These are phyloP conservation scores for Yarrowia sp. DNA, from an alignment of 805 yeast genomes.

Conservation along the genomic window DNA sequence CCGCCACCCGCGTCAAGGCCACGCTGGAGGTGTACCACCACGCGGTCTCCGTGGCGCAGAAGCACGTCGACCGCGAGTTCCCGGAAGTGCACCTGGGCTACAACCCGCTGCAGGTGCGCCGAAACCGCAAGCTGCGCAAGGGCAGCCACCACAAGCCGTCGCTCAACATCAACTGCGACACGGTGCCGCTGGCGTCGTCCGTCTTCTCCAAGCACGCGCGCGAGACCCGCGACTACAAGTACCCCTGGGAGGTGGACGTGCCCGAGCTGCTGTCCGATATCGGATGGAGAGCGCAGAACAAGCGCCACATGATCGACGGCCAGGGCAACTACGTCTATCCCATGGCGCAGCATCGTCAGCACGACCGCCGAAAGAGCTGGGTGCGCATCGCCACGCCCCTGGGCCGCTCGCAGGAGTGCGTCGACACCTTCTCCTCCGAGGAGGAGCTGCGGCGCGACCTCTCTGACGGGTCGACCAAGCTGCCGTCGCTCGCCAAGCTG, in stretches of 20 bases:
- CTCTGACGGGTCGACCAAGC: conserved; percentile 2
- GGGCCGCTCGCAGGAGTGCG: conserved; percentile 16
- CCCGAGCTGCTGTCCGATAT: conserved; percentile 34
- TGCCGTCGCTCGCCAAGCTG: background rate
- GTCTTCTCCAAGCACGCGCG: conserved; percentile 13
- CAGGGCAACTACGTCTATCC: conserved; percentile 30
- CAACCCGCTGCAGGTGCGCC: conserved; percentile 78
- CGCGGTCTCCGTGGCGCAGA: conserved; percentile 31
- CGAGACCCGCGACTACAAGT: conserved; percentile 9
- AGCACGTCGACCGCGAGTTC: conserved; percentile 18
- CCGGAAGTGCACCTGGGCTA: conserved; percentile 48
- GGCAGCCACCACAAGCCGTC: conserved; percentile 14
- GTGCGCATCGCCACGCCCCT: conserved; percentile 8
- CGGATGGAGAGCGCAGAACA: conserved; percentile 31
- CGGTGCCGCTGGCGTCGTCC: conserved; percentile 2
- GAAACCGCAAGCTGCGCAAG: conserved; percentile 53
- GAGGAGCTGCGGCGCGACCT: conserved; percentile 11
- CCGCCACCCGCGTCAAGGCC: conserved; percentile 36
- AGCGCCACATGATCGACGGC: conserved; percentile 29
- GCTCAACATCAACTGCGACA: conserved; percentile 24
- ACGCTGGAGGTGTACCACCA: conserved; percentile 37
- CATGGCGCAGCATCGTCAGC: conserved; percentile 8
- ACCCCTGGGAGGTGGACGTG: conserved; percentile 34
- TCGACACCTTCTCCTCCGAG: background rate
- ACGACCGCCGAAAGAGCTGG: conserved; percentile 18